phyloP scores from a whole-genome alignment of 495 filamentous ascomycete genomes.

The Achaetomiella virescens region DNA sequence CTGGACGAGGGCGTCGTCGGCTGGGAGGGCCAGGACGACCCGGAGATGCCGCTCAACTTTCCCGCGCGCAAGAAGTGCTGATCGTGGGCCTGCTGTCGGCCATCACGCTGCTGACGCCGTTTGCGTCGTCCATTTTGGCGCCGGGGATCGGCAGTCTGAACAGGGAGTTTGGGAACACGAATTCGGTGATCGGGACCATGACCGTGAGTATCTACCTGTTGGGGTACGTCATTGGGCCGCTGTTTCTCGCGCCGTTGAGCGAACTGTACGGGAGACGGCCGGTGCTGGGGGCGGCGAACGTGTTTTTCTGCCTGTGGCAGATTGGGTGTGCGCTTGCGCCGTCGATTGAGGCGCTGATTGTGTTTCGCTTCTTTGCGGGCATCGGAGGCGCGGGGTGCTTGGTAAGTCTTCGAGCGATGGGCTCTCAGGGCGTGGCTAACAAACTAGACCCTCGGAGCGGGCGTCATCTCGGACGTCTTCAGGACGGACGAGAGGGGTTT shows the following conservation, averaged over 20 bases:
- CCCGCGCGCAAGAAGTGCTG: conserved; percentile 55
- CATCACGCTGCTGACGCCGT: conserved; percentile 56
- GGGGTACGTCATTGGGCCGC: conserved; percentile 39
- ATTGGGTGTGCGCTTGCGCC: conserved; percentile 64
- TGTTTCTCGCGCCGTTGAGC: conserved; percentile 60
- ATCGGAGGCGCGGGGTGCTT: conserved; percentile 29
- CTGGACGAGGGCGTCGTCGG: conserved; percentile 46
- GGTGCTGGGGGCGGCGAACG: conserved; percentile 55
- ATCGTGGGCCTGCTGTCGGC: conserved; percentile 47
- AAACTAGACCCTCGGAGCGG: conserved; percentile 42
- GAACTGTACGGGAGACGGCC: conserved; percentile 67
- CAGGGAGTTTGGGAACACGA: conserved; percentile 44
- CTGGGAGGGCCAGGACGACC: conserved; percentile 61
- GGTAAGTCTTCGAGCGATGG: conserved; percentile 9
- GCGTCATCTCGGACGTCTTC: conserved; percentile 55
- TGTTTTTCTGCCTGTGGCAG: conserved; percentile 63
- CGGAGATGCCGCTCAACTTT: conserved; percentile 68
- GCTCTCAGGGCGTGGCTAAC: not conserved
- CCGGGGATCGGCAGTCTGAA: conserved; percentile 51
- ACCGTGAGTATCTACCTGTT: conserved; percentile 42
- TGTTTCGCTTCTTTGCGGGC: conserved; percentile 61
- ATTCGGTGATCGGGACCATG: conserved; percentile 30
- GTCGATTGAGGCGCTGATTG: conserved; percentile 50
- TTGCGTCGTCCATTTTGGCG: conserved; percentile 61
- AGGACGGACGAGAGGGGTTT: conserved; percentile 47